Evolutionary conservation across 1,284 basidiomycete genomes (phyloP).

Genomic region (Cryptococcus deneoformans): DNA sequence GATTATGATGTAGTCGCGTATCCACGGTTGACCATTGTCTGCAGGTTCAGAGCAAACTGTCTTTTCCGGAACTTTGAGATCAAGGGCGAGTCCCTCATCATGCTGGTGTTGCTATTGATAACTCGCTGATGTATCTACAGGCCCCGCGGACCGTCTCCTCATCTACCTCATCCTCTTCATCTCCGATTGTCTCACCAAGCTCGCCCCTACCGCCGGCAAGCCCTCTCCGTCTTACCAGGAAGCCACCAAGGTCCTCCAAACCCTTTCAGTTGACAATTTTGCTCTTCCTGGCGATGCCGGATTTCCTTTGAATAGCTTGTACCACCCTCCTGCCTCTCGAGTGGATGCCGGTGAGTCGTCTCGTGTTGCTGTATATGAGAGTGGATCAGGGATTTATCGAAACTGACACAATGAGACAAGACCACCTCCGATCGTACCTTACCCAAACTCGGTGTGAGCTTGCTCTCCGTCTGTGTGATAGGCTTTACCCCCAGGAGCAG

Average conservation of each 20-base stretch:
- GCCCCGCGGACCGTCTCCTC: conserved; percentile 90
- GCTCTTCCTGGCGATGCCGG: conserved; percentile 93
- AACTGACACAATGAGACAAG: conserved; percentile 11
- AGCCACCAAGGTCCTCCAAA: conserved; percentile 83
- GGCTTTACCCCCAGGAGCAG: conserved; percentile 63
- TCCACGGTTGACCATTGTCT: background rate
- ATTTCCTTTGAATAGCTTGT: conserved; percentile 91
- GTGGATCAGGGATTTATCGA: background rate
- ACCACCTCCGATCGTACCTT: conserved; percentile 76
- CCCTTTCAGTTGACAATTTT: conserved; percentile 88
- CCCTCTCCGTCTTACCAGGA: conserved; percentile 69
- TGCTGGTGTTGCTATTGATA: conserved; percentile 5
- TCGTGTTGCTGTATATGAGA: conserved; percentile 1
- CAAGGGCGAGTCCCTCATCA: conserved; percentile 57
- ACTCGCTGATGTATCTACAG: conserved; percentile 21
- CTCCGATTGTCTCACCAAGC: conserved; percentile 92
- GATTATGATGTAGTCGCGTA: too few relatives aligned
- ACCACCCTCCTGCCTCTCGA: conserved; percentile 73
- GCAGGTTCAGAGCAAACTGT: conserved; percentile 92
- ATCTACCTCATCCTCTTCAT: conserved; percentile 98
- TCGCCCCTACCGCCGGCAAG: conserved; percentile 57
- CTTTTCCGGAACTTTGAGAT: conserved; percentile 99
- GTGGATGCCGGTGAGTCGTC: conserved; percentile 71
- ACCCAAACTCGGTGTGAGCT: conserved; percentile 91
- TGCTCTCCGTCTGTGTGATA: conserved; percentile 78